Evolutionary conservation across 2,329 filamentous ascomycete genomes (phyloP), one percentile per base, ranked within the genome.

Genomic region (Exophiala viscosa): DNA sequence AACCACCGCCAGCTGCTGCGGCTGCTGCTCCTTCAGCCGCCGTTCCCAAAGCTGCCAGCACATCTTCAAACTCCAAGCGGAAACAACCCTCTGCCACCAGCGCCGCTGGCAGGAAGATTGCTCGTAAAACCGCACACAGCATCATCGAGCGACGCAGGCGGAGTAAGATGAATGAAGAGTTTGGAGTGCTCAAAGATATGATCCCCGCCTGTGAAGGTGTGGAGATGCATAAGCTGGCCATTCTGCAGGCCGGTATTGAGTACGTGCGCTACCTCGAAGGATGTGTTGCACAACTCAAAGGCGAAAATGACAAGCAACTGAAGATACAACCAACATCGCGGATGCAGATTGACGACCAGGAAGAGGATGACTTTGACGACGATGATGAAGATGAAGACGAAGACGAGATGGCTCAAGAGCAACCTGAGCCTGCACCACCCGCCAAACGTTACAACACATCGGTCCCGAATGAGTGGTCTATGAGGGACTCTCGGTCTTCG

Each of bases 121-220:
- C 93, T 5, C 82, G 93, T 60, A 97, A 96, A 74, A 97, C 92
- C 1, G 93, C 93, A 9, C 93, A 99, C 67, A 96, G 90, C 65
- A 73, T 97, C 60, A 99, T 97, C 62, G 93, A 99, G 73, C 79
- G 93, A 41, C 77, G 92, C 52, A 77, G 93, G 63, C 79, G 93
- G 57, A 95, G 89, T 10, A 99, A 97, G 76, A 99, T 97, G 92
- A 97, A 99, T 63, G 92, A 97, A 69, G 93, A 97, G 72, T 97
- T 97, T 73, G 87, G 84, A 1, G 87, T 95, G 13, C 74, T 97
- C 60, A 97, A 97, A 73, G 82, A 86, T 64, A 90, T 99, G 88
- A 95, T 97, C 52, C 93, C 93, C 0, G 92, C 93, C 2, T 97
- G 93, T 69, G 84, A 82, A n/a, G 91, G 90, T 5, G 82, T 85